Evolutionary conservation across 352 stramenopile genomes (phyloP).

Genomic region (Phytopythium vexans): DNA sequence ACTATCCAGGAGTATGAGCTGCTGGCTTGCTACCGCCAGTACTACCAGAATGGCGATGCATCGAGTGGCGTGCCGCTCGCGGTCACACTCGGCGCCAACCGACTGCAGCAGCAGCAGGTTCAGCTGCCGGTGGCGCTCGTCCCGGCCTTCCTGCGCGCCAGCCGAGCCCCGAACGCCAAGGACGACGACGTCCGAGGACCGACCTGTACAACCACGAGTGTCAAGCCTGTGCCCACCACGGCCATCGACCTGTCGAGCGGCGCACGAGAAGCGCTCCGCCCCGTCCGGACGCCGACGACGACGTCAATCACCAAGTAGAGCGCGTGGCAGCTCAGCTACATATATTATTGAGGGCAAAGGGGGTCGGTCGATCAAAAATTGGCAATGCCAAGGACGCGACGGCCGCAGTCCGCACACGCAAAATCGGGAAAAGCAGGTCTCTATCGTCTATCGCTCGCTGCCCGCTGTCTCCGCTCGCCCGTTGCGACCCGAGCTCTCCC

Average conservation of each 20-base stretch:
- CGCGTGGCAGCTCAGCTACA: too few species aligned
- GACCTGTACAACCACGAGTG: too few species aligned
- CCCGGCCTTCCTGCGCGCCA: constrained; percentile 47
- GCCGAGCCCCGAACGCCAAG: constrained; percentile 35
- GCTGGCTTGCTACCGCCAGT: constrained; percentile 63
- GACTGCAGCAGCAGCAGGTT: constrained; percentile 7
- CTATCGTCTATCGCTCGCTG: too few species aligned
- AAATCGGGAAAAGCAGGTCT: too few species aligned
- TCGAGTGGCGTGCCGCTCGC: constrained; percentile 29
- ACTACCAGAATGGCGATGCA: constrained; percentile 30
- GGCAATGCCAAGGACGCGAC: too few species aligned
- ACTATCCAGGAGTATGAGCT: constrained; percentile 43
- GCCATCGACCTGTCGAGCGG: constrained; percentile 6
- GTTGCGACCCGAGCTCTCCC: too few species aligned
- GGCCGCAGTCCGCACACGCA: too few species aligned
- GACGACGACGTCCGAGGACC: constrained; percentile 38
- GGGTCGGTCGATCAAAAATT: too few species aligned
- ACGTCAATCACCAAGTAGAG: too few species aligned
- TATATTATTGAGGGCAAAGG: too few species aligned
- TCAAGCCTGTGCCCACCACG: not conserved
- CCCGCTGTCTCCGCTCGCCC: too few species aligned
- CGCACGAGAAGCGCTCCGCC: not conserved
- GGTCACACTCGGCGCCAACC: constrained; percentile 24
- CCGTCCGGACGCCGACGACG: not conserved
- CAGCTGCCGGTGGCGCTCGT: constrained; percentile 56